These are phyloP conservation scores for Aspergillus haitiensis DNA, from an alignment of 495 filamentous ascomycete genomes.

Conservation along the genomic window DNA sequence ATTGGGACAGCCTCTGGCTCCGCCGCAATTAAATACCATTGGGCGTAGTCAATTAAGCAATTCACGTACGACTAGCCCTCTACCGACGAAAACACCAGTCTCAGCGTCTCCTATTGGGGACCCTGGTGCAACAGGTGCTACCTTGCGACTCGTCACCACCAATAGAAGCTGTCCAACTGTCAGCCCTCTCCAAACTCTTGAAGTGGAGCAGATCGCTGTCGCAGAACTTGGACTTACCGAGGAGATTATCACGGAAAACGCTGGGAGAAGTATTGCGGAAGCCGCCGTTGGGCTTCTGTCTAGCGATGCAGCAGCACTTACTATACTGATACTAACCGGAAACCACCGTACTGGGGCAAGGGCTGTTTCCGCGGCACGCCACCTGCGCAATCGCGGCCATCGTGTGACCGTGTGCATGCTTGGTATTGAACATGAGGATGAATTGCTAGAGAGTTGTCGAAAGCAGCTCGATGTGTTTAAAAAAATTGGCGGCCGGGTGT, in stretches of 20 bases:
- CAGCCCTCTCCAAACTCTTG: conserved; percentile 81
- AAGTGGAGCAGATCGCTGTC: conserved; percentile 84
- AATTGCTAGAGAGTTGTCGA: conserved; percentile 70
- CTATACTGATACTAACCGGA: conserved; percentile 80
- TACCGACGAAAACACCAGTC: conserved; percentile 35
- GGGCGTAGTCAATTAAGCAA: conserved; percentile 39
- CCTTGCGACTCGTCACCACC: conserved; percentile 55
- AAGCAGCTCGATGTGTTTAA: conserved; percentile 75
- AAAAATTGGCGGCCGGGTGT: conserved; percentile 71
- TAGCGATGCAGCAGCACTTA: conserved; percentile 52
- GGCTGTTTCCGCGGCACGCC: conserved; percentile 80
- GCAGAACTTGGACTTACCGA: conserved; percentile 81
- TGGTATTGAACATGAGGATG: conserved; percentile 70
- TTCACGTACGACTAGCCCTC: conserved; percentile 48
- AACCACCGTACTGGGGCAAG: conserved; percentile 84
- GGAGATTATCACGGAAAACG: conserved; percentile 88
- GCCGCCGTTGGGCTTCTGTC: conserved; percentile 63
- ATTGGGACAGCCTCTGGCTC: conserved; percentile 36
- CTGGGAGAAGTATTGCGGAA: conserved; percentile 82
- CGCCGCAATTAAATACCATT: conserved; percentile 39
- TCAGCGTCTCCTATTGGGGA: conserved; percentile 42
- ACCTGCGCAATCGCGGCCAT: conserved; percentile 76
- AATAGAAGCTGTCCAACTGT: conserved; percentile 77
- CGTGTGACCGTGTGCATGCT: conserved; percentile 81
- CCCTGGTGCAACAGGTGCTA: conserved; percentile 33